Evolutionary conservation across 768 basidiomycete genomes (phyloP), one percentile per base, ranked within the genome.

Genomic region (Suillus occidentalis): DNA sequence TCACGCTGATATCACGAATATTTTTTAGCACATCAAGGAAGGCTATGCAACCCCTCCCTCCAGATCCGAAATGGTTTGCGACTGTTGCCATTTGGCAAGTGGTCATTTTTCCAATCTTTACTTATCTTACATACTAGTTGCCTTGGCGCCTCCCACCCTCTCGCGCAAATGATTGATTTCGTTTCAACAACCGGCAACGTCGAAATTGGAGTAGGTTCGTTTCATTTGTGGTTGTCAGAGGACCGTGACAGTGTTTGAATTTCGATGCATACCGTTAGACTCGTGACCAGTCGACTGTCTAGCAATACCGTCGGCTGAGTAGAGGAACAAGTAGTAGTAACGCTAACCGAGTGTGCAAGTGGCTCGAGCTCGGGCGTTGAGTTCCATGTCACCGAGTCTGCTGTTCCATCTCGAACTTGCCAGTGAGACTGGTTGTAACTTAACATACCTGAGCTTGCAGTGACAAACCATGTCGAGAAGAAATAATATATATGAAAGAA

Each of bases 401-500:
- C 4, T 53, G 28, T 53, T 53, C 16, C 31, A 10, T 53, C 52
- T 50, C 3, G n/a, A 49, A 25, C 22, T 49, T 7, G 28, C 28
- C 28, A 28, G 28, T 28, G n/a, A n/a, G 22, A 50, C 43, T 43
- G 18, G 43, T 9, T 8, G 20, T 20, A 45, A 20, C 10, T 20
- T 8, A 45, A 45, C 52, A 52, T 28, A 36, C 36, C 55, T 25
- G 22, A 59, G 12, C 40, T 28, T n/a, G n/a, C 18, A 59, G 6
- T 25, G 13, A 25, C 36, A 22, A 16, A 9, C 1, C 40, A 42
- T 59, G 50, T 13, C 3, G 22, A 12, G 6, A 59, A 42, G 57
- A 58, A 18, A 59, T 59, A 59, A 59, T 18, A 25, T 59, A 59
- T 22, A 58, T 22, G 25, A 59, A 42, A 59, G 25, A 28, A 49